phyloP scores from a whole-genome alignment of 257 asterid genomes.

The Thymus mandschuricus region DNA sequence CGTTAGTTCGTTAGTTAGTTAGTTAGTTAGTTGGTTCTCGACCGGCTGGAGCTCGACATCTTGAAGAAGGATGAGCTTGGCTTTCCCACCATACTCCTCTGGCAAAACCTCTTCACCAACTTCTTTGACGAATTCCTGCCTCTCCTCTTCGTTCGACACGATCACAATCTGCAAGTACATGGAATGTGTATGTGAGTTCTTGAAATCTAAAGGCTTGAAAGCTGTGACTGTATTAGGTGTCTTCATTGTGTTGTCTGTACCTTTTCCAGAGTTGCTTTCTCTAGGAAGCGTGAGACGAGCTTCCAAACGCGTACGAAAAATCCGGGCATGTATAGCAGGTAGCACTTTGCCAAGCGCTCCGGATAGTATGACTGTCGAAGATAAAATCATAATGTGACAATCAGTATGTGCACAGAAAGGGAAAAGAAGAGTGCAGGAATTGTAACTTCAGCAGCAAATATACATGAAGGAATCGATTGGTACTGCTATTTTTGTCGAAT shows the following conservation, averaged over 20 bases:
- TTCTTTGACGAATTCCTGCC: constrained; percentile 41
- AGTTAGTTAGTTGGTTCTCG: constrained; percentile 33
- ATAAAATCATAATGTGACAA: not conserved
- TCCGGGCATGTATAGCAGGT: constrained; percentile 70
- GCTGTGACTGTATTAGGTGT: too few relatives aligned
- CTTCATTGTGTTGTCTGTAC: constrained; percentile 28
- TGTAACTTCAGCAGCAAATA: not conserved
- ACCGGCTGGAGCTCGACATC: constrained; percentile 42
- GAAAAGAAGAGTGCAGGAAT: too few relatives aligned
- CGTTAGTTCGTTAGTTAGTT: constrained; percentile 25
- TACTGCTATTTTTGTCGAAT: too few relatives aligned
- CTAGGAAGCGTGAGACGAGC: constrained; percentile 65
- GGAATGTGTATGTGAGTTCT: not conserved
- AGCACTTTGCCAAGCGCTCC: constrained; percentile 68
- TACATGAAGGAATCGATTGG: too few relatives aligned
- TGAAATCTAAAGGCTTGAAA: not conserved
- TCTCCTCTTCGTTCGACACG: constrained; percentile 64
- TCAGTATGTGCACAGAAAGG: not conserved
- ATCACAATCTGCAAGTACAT: constrained; percentile 47
- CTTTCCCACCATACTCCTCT: constrained; percentile 75
- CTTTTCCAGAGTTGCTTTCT: constrained; percentile 71
- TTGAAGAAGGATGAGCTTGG: constrained; percentile 57
- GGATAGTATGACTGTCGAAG: constrained; percentile 66
- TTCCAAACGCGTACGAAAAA: constrained; percentile 76
- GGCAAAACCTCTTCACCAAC: constrained; percentile 70